Base-by-base conservation (phyloP, 2,329 filamentous ascomycete species). In the Metarhizium album region DNA sequence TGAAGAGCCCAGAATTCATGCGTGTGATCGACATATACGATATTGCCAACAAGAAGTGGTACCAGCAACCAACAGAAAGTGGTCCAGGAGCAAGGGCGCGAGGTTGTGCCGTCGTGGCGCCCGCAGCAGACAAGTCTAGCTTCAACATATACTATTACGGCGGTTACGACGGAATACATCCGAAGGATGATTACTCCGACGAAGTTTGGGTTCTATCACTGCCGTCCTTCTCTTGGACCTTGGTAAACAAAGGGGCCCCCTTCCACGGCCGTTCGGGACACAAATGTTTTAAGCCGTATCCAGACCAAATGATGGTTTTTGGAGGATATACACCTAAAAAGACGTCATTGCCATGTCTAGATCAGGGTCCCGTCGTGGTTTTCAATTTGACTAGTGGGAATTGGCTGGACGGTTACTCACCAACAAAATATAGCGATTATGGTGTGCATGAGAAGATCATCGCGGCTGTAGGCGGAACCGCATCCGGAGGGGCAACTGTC, bases 141-240 rank as follows among this genome's bases (percentile, higher is more conserved):
- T 87, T 84, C 66, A 90, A 90, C 62, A 83, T 94, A 47, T 90
- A 91, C 70, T 88, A 87, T 69, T 93, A 89, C 58, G 88, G 86
- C 16, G 88, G 88, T 0, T 90, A 85, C 60, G 68, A 80, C 52
- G 80, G 78, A 0, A 56, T 82, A 5, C 52, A 74, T 51, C 27
- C 53, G 0, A 48, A 43, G 0, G 53, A 66, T 0, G 53, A 64
- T 16, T 78, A 73, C 55, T 73, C 65, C 49, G 81, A 89, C 53
- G 85, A 87, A 45, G 84, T 91, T 63, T 93, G 86, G 86, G 83
- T 90, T 22, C 71, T 93, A 13, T 87, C 86, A 0, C 69, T 94
- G 5, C 88, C 88, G 0, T 84, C 83, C 0, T 94, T 94, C 63
- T 87, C 80, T 4, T 93, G 88, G 88, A 84, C 84, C 49, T 70